A percentile compares a stretch with the other conserved stretches of the same genome.
Evolutionary conservation across 345 rosid species (phyloP).

Genomic region (Eucalyptus cloeziana): DNA sequence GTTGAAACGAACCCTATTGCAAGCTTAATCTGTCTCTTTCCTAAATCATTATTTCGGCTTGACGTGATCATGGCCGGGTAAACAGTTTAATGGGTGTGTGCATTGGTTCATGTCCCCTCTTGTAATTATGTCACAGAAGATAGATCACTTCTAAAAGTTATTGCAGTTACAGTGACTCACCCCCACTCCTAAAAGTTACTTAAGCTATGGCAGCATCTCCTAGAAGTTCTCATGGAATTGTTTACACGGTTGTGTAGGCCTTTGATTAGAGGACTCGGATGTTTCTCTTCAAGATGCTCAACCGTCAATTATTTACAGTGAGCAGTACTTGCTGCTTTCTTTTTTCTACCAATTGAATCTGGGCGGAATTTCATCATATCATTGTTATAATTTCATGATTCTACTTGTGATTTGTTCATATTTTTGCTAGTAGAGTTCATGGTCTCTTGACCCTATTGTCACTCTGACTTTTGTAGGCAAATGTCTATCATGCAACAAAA

Average conservation of each 20-base stretch:
- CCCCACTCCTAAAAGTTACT: neutral
- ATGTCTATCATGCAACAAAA: too few species aligned
- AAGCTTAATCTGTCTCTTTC: neutral
- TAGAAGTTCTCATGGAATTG: neutral
- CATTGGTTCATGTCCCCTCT: neutral
- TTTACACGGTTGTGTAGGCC: constrained; percentile 33
- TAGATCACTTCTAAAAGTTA: neutral
- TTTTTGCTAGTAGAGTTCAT: too few species aligned
- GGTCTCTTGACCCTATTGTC: too few species aligned
- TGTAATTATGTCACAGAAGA: neutral
- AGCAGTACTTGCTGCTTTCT: too few species aligned
- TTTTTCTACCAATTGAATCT: too few species aligned
- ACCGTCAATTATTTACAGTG: constrained; percentile 39
- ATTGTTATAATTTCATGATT: too few species aligned
- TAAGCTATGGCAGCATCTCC: neutral
- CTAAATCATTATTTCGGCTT: neutral
- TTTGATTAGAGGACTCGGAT: constrained; percentile 86
- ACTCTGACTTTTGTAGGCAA: too few species aligned
- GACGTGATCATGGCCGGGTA: neutral
- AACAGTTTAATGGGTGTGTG: neutral
- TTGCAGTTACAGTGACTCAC: neutral
- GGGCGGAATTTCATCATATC: too few species aligned
- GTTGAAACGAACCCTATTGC: neutral
- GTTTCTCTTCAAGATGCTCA: constrained; percentile 84
- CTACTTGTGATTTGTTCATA: too few species aligned